phyloP scores from a whole-genome alignment of 169 alveolate genomes.

The Theileria sp. region DNA sequence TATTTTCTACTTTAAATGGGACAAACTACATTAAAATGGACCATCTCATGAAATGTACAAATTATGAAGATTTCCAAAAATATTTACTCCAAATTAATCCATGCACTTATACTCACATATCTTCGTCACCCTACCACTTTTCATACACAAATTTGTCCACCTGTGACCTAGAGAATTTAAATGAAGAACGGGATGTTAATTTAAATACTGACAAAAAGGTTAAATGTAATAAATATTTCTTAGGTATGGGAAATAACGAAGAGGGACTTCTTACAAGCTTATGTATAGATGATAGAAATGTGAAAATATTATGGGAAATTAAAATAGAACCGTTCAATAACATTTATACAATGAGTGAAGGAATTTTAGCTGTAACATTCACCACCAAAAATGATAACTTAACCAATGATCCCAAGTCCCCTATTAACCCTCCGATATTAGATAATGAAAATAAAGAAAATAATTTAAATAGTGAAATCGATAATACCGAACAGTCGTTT shows the following conservation, averaged over 20 bases:
- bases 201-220: neutral
- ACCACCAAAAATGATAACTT: neutral
- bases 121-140: neutral
- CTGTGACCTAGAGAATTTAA: neutral
- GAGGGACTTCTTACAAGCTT: slow-evolving; percentile 10
- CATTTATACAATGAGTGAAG: slow-evolving; percentile 2
- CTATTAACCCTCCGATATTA: neutral
- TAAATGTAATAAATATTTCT: neutral
- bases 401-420: neutral
- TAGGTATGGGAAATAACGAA: slow-evolving; percentile 20
- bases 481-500: neutral
- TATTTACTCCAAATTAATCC: neutral
- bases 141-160: neutral
- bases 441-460: neutral
- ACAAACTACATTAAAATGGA: slow-evolving; percentile 26
- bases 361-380: slow-evolving; percentile 8
- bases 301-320: slow-evolving; percentile 22
- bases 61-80: slow-evolving; percentile 6
- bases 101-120: slow-evolving; percentile 4
- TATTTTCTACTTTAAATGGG: slow-evolving; percentile 35
- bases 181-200: neutral
- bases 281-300: neutral
- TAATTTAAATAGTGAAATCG: slow-evolving; percentile 36
- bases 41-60: slow-evolving; percentile 36
- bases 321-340: neutral